Base-by-base conservation (phyloP, 2,329 filamentous ascomycete genomes). In the Mycosphaerelloides madeirae region DNA sequence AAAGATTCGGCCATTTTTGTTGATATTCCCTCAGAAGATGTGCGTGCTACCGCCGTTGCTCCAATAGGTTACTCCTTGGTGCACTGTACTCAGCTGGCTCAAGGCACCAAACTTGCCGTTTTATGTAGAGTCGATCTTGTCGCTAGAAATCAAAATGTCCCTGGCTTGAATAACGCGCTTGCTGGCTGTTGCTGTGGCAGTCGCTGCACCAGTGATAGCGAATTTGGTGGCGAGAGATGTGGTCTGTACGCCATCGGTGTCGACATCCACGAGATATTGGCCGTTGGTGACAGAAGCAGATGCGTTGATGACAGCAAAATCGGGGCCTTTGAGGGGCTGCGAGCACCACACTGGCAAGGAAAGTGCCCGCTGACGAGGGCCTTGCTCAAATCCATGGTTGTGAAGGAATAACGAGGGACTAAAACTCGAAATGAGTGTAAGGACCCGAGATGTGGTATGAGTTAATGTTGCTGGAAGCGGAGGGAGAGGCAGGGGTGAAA, bases 191-290 rank as follows among this genome's bases (percentile, higher is more conserved):
- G 38, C 44, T 22, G 36, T 32, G 1, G 53, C 51, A 18, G 43
- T 49, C n/a, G 52, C 47, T n/a, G 39, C 48, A 11, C 41, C 47
- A 18, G 46, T 44, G 28, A 50, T 46, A 15, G 47, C 41, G 34
- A 54, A 46, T 37, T 41, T 49, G 37, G 53, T 54, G 39, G 38
- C 36, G 2, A 54, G 37, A 29, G 46, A 41, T 9, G 51, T 49
- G 16, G 49, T 52, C 33, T 52, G 44, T 8, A 40, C 25, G 14
- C 42, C 48, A 19, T 45, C 40, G 15, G 28, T 43, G 18, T 46
- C 36, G 15, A 31, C 35, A 16, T 43, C 35, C 9, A 46, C 31
- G 9, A 36, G 36, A 20, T 43, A 44, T 12, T 49, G 51, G 3
- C 51, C 53, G 12, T 29, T 41, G 19, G 53, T 31, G 2, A 54